Percentiles rank a stretch among this genome's conserved stretches.
Evolutionary conservation across 495 filamentous ascomycete species (phyloP).

Genomic region (Amniculicola lignicola): DNA sequence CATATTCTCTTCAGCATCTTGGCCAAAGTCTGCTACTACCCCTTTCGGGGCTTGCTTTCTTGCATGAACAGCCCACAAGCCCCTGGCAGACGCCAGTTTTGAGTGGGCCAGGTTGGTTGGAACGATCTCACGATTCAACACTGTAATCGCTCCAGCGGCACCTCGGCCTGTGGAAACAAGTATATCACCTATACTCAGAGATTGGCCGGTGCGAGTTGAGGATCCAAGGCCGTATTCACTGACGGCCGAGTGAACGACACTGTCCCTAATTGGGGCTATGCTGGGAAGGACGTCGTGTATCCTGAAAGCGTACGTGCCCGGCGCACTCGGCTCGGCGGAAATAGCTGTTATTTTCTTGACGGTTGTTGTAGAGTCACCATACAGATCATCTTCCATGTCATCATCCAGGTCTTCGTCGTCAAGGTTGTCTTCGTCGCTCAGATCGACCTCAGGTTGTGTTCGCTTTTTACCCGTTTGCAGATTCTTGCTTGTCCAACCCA

Average conservation of each 20-base stretch:
- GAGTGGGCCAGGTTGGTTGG: constrained; percentile 61
- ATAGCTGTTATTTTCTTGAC: constrained; percentile 34
- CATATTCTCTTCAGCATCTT: constrained; percentile 42
- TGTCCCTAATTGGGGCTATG: constrained; percentile 71
- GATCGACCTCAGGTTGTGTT: constrained; percentile 43
- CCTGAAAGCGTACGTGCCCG: constrained; percentile 66
- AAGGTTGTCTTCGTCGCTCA: constrained; percentile 31
- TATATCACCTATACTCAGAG: constrained; percentile 49
- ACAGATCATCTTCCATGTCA: constrained; percentile 70
- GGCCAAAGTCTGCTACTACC: constrained; percentile 49
- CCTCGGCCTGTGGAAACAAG: constrained; percentile 69
- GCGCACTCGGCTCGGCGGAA: constrained; percentile 39
- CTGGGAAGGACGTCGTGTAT: constrained; percentile 73
- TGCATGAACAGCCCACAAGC: constrained; percentile 62
- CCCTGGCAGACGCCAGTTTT: constrained; percentile 58
- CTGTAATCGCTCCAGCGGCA: constrained; percentile 63
- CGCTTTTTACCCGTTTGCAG: constrained; percentile 46
- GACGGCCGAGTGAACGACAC: constrained; percentile 55
- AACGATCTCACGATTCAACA: constrained; percentile 72
- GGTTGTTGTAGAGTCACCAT: constrained; percentile 50
- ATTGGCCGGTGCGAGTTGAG: neutral
- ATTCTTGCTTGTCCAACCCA: constrained; percentile 70
- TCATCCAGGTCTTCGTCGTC: constrained; percentile 57
- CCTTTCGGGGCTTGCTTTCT: constrained; percentile 58
- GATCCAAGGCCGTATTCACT: neutral